Base-by-base conservation (phyloP, 2,329 filamentous ascomycete genomes). In the Acrocalymma vagum region DNA sequence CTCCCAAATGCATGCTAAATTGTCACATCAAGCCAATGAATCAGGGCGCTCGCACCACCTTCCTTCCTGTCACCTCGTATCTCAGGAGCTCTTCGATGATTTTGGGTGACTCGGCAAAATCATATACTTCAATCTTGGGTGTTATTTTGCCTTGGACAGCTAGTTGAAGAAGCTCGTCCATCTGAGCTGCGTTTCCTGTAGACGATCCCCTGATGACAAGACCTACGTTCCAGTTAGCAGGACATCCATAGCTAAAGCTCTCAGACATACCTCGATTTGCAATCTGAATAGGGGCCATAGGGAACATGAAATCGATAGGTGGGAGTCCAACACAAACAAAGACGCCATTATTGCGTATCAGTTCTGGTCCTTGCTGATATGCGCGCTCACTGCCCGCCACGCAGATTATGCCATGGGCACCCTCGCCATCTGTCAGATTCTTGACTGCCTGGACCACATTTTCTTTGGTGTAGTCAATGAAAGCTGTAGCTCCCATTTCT, bases 381-480 rank as follows among this genome's bases (percentile, higher is more conserved):
- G 74, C 73, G 11, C 60, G 58, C 39, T 75, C 72, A 15, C 63
- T 67, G n/a, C 76, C 75, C 2, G 74, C 74, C 0, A 73, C 71
- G 27, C 73, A 76, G 14, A 78, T 75, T 3, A 75, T 64, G 7
- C 70, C 75, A 45, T 77, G 73, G 0, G 72, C 75, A 13, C 75
- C 75, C 24, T 75, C 64, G 1, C 71, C 66, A 26, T 65, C 67
- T 2, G 74, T 77, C 18, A 73, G 44, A 0, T 58, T 53, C 39
- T 66, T 71, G 5, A 75, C 72, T 17, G 63, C 63, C 13, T 65
- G 51, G 10, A 74, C 69, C 1, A 67, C 67, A 25, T 75, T 63
- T 14, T 73, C 63, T 44, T 77, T 85, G 45, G 74, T 76, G 70
- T 93, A 96, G 76, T 97, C 93, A 62, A 96, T 80, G 60, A 85